Evolutionary conservation across 2,329 filamentous ascomycete species (phyloP), one percentile per base, ranked within the genome.

Genomic region (Colletotrichum magnum): DNA sequence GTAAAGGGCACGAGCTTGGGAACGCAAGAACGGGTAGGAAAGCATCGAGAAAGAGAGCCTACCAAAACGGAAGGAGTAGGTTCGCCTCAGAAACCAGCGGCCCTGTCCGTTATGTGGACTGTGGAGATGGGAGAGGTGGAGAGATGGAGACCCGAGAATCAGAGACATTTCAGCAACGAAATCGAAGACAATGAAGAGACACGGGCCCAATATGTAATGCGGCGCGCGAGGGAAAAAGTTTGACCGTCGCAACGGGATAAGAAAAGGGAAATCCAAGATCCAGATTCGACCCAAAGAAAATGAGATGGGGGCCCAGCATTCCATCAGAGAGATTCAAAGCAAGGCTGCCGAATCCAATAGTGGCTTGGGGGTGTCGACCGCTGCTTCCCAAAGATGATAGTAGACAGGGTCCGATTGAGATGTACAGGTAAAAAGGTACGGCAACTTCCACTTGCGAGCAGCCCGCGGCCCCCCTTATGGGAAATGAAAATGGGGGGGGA

Each of bases 331-430:
- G 21, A 24, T 24, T 24, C 21, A 15, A 58, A 26, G 47, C 41
- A 52, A 51, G 47, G 28, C 32, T 32, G 45, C 28, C 32, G 32
- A 36, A 39, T 59, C 45, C 47, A 60, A 60, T 60, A 60, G 58
- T 60, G 58, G 58, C 58, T 45, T 36, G 54, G 21, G 21, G n/a
- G 21, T 24, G 26, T 28, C 45, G 28, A 39, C 58, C 47, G 58
- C 47, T 39, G 21, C 21, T 24, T 24, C 24, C 43, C 58, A 60
- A 36, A 60, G 47, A 60, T 60, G 47, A 60, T 24, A 24, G 47
- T 24, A 39, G 58, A 60, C 36, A 47, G 28, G 48, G 47, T 36
- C 43, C 26, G 56, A 58, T 58, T 58, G 56, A 32, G 13, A 41
- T 26, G 43, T 43, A 24, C 24, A 32, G 45, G 58, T 28, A 60